phyloP scores from a whole-genome alignment of 2,329 filamentous ascomycete species.

The Thielaviopsis musarum region DNA sequence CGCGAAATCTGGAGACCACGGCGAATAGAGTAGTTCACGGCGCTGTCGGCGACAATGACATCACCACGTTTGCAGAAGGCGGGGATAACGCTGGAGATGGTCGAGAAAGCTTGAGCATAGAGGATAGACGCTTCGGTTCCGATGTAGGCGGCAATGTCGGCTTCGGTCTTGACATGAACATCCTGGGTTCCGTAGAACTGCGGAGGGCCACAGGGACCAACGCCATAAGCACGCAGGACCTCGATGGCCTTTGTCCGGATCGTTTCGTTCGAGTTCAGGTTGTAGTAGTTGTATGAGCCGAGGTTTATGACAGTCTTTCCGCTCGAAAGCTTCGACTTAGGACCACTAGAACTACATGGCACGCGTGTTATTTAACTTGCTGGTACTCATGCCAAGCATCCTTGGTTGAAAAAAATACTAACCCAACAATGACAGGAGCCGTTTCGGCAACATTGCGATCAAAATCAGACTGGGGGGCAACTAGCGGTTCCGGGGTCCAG shows the following conservation, averaged over 20 bases:
- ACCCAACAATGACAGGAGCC: slow-evolving; percentile 78
- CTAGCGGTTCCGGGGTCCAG: slow-evolving; percentile 87
- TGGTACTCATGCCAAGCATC: neutral
- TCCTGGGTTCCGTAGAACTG: slow-evolving; percentile 98
- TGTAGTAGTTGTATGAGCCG: slow-evolving; percentile 93
- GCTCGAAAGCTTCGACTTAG: slow-evolving; percentile 74
- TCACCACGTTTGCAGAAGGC: slow-evolving; percentile 95
- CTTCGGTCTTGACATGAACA: slow-evolving; percentile 92
- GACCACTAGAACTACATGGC: slow-evolving; percentile 60
- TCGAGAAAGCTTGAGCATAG: slow-evolving; percentile 91
- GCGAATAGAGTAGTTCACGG: slow-evolving; percentile 83
- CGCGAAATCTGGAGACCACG: slow-evolving; percentile 88
- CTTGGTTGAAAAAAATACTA: neutral
- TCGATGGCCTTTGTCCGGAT: slow-evolving; percentile 92
- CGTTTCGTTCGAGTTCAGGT: slow-evolving; percentile 81
- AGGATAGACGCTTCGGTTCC: slow-evolving; percentile 83
- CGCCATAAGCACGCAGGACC: slow-evolving; percentile 85
- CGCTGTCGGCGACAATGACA: slow-evolving; percentile 88
- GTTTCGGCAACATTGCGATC: slow-evolving; percentile 75
- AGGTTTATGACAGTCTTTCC: slow-evolving; percentile 87
- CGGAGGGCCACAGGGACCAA: slow-evolving; percentile 89
- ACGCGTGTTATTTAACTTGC: neutral
- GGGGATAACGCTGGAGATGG: slow-evolving; percentile 91
- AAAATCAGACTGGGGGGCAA: slow-evolving; percentile 52
- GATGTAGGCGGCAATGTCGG: slow-evolving; percentile 78